These are phyloP conservation scores for Dentipellis sp. DNA, from an alignment of 768 basidiomycete species.

Conservation along the genomic window DNA sequence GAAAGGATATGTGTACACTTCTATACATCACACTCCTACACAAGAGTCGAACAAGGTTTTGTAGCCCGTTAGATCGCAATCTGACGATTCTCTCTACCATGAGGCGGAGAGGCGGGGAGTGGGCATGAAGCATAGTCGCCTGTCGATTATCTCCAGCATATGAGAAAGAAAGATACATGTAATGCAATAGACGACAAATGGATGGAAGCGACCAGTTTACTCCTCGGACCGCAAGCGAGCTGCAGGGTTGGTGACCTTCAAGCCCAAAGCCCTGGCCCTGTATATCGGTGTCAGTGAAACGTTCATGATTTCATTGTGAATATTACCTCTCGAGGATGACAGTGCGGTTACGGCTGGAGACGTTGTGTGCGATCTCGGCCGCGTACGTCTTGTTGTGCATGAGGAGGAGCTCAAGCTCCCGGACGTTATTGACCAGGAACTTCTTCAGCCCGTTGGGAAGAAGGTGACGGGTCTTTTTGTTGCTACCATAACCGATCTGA, in stretches of 20 bases:
- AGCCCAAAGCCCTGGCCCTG: slow-evolving; percentile 70
- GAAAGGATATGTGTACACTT: too few species aligned
- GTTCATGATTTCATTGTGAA: background rate
- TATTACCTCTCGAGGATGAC: slow-evolving; percentile 76
- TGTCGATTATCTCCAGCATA: slow-evolving; percentile 41
- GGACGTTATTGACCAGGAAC: slow-evolving; percentile 88
- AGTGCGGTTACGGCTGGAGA: slow-evolving; percentile 91
- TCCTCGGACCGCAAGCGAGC: slow-evolving; percentile 95
- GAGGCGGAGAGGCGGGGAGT: background rate
- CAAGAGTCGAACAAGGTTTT: too few species aligned
- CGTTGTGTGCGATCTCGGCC: slow-evolving; percentile 94
- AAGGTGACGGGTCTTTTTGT: slow-evolving; percentile 92
- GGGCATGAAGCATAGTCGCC: slow-evolving; percentile 33
- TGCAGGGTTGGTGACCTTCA: slow-evolving; percentile 92
- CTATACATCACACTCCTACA: too few species aligned
- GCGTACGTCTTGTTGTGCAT: slow-evolving; percentile 98
- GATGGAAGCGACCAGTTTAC: slow-evolving; percentile 36
- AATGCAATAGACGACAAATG: slow-evolving; percentile 24
- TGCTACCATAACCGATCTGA: slow-evolving; percentile 84
- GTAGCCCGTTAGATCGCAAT: too few species aligned
- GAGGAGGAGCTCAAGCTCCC: slow-evolving; percentile 89
- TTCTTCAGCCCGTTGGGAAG: slow-evolving; percentile 96
- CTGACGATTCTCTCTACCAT: too few species aligned
- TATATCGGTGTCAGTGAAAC: slow-evolving; percentile 3
- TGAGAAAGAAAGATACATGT: slow-evolving; percentile 41